Evolutionary conservation across 2,329 filamentous ascomycete species (phyloP).

Genomic region (Byssochlamys sp.): DNA sequence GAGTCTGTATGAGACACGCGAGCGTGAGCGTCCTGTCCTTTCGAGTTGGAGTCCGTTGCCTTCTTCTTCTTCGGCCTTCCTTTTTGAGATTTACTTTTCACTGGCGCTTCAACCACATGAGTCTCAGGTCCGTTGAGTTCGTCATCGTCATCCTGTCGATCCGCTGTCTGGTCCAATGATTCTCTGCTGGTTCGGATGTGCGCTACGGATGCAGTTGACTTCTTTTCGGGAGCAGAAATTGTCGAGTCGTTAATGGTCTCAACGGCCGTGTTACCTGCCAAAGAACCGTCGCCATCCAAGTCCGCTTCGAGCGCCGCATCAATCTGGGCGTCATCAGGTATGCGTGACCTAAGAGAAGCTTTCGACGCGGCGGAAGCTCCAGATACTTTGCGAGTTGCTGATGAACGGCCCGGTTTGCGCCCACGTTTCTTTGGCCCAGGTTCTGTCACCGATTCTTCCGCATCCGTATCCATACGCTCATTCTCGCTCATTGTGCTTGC

Average conservation of each 20-base stretch:
- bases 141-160: slow-evolving; percentile 6
- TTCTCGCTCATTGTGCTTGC: slow-evolving; percentile 26
- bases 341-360: slow-evolving; percentile 33
- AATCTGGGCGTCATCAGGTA: slow-evolving; percentile 55
- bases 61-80: slow-evolving; percentile 16
- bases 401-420: slow-evolving; percentile 27
- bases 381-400: slow-evolving; percentile 44
- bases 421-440: slow-evolving; percentile 37
- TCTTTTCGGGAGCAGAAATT: slow-evolving; percentile 22
- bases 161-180: slow-evolving; percentile 7
- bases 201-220: slow-evolving; percentile 13
- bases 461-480: slow-evolving; percentile 24
- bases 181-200: slow-evolving; percentile 1
- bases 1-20: not conserved
- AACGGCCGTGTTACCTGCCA: not conserved
- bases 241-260: slow-evolving; percentile 10
- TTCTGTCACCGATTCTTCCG: slow-evolving; percentile 12
- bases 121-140: slow-evolving; percentile 4
- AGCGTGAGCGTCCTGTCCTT: slow-evolving; percentile 9
- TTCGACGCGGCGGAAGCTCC: slow-evolving; percentile 39
- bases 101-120: slow-evolving; percentile 6
- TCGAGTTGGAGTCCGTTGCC: slow-evolving; percentile 14
- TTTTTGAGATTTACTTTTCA: slow-evolving; percentile 10
- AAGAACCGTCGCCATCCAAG: slow-evolving; percentile 44
- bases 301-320: slow-evolving; percentile 38